Evolutionary conservation across 192 early-diverging fungal species (phyloP).

Genomic region (Kickxella alabastrina): DNA sequence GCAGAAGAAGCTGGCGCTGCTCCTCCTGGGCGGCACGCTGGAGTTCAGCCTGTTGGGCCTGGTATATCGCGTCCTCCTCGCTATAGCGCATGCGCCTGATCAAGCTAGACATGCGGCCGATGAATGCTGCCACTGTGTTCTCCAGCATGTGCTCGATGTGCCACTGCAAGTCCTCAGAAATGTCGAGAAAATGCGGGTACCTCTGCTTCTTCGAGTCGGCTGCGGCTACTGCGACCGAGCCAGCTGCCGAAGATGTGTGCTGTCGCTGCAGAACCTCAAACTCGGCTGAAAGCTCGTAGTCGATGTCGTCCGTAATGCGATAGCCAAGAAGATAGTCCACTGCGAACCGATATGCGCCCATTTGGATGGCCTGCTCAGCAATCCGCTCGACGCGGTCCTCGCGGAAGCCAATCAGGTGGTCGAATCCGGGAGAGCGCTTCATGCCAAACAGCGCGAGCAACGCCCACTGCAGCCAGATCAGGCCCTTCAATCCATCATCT

Average conservation of each 20-base stretch:
- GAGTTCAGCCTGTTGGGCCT: conserved; percentile 36
- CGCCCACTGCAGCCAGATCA: conserved; percentile 61
- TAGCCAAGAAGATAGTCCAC: conserved; percentile 61
- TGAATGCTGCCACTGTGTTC: conserved; percentile 52
- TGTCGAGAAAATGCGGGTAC: conserved; percentile 40
- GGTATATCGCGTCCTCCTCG: conserved; percentile 66
- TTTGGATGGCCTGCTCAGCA: conserved; percentile 54
- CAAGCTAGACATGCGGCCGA: conserved; percentile 55
- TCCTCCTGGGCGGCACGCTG: conserved; percentile 33
- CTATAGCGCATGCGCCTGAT: conserved; percentile 61
- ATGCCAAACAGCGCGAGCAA: conserved; percentile 53
- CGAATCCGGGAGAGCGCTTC: conserved; percentile 50
- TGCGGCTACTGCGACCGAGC: too few species aligned
- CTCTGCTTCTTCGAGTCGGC: conserved; percentile 7
- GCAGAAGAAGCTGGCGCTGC: conserved; percentile 21
- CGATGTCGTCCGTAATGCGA: conserved; percentile 35
- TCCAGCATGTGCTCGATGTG: conserved; percentile 56
- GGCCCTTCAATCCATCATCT: conserved; percentile 47
- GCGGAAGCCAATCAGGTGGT: conserved; percentile 40
- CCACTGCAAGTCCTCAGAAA: conserved; percentile 46
- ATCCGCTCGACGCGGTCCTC: conserved; percentile 50
- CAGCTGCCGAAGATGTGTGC: conserved; percentile 3
- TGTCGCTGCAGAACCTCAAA: conserved; percentile 37
- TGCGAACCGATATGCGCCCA: conserved; percentile 61
- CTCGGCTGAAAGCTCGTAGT: conserved; percentile 47